Evolutionary conservation across 192 early-diverging fungal genomes (phyloP), one percentile per base, ranked within the genome.

Genomic region (Podila epigama): DNA sequence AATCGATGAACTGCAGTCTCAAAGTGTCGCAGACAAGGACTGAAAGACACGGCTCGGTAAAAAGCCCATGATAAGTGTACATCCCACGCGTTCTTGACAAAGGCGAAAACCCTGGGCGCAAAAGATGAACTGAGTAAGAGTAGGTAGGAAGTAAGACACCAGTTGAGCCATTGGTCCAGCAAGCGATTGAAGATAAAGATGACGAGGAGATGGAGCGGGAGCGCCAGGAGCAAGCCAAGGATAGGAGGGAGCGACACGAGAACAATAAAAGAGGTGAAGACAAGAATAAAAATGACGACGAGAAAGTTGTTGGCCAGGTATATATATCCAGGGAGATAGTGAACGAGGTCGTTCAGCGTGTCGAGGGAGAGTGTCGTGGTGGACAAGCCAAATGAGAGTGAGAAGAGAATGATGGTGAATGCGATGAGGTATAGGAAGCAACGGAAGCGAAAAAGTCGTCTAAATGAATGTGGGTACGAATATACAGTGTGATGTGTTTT

Each of bases 131-230:
- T n/a, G n/a, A n/a, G n/a, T n/a, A n/a, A n/a, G n/a, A n/a, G n/a
- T n/a, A n/a, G n/a, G n/a, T 75, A 75, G 27, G 51, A 60, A 11
- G 51, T 53, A 37, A 63, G 4, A 33, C 65, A 68, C 73, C 73
- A 77, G 39, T n/a, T 32, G 3, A 77, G 7, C 73, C 73, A 77
- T 3, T 63, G 54, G 20, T 10, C 20, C 56, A 77, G 67, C 55
- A 77, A 20, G 29, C 39, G 66, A 51, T 68, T 77, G 56, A 77
- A 77, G 41, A 77, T 77, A n/a, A 60, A 68, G 58, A 77, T 62
- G 50, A 77, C 68, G 33, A 77, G 56, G n/a, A 77, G 73, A 44
- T 77, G 73, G 28, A 77, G 63, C 16, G 73, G 73, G 11, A 77
- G 51, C n/a, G 60, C 73, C 20, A 77, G 54, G 18, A 77, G 33